A percentile compares a stretch with the other conserved stretches of the same genome.
phyloP scores from a whole-genome alignment of 176 grass and related monocot genomes.

The Musa itinerans region DNA sequence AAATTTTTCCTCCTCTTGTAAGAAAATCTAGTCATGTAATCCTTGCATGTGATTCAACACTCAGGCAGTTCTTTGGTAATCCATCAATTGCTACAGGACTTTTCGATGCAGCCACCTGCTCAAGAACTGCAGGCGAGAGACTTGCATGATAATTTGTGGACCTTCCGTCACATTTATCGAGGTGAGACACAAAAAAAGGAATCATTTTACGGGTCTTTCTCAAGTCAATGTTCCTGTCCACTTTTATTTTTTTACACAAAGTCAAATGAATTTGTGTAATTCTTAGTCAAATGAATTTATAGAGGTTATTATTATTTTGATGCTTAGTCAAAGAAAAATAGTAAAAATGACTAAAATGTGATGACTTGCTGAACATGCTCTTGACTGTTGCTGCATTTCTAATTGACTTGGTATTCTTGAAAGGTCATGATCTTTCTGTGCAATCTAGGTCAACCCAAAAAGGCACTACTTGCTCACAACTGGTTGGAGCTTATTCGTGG shows the following conservation, averaged over 20 bases:
- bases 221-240: not conserved
- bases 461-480: constrained; percentile 83
- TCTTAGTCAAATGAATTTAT: too few species aligned
- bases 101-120: constrained; percentile 56
- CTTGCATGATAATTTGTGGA: constrained; percentile 62
- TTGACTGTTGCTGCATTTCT: constrained; percentile 1
- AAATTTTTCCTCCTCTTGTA: constrained; percentile 63
- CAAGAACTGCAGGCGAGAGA: constrained; percentile 68
- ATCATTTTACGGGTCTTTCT: not conserved
- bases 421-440: constrained; percentile 15
- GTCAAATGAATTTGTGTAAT: not conserved
- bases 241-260: not conserved
- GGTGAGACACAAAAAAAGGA: constrained; percentile 16
- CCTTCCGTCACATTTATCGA: constrained; percentile 69
- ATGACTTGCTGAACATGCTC: not conserved
- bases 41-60: not conserved
- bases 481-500: constrained; percentile 75
- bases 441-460: constrained; percentile 68
- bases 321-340: not conserved
- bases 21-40: constrained; percentile 14
- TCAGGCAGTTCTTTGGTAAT: not conserved
- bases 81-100: constrained; percentile 30
- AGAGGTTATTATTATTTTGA: not conserved
- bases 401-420: not conserved
- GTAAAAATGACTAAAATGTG: not conserved